A percentile compares a stretch with the other conserved stretches of the same genome.
Evolutionary conservation across 345 rosid species (phyloP).

Genomic region (Gossypium thurberi): DNA sequence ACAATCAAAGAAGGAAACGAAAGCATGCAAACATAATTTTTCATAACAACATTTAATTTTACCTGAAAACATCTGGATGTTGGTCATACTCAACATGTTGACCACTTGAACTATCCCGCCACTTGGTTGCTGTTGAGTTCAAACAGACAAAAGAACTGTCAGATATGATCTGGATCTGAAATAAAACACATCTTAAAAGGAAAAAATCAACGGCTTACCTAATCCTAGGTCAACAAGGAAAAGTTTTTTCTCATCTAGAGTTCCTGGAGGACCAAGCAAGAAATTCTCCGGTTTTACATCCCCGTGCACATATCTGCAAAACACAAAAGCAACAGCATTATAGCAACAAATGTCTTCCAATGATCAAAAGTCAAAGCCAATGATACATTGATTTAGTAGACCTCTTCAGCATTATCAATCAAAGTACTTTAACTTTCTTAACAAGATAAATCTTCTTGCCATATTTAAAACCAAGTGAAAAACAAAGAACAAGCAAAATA

Average conservation of each 20-base stretch:
- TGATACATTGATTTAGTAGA: neutral
- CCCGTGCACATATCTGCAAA: conserved; percentile 85
- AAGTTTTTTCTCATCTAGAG: conserved; percentile 80
- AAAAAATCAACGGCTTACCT: conserved; percentile 35
- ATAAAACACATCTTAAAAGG: neutral
- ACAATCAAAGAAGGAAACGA: no score
- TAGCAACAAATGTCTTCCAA: neutral
- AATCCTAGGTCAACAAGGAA: conserved; percentile 91
- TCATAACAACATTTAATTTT: neutral
- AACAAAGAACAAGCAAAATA: conserved; percentile 4
- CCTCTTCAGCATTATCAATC: neutral
- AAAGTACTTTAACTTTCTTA: neutral
- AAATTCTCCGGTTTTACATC: conserved; percentile 98
- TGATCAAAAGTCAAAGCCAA: neutral
- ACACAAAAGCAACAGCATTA: conserved; percentile 16
- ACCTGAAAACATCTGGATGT: conserved; percentile 98
- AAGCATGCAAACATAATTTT: neutral
- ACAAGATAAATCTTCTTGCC: neutral
- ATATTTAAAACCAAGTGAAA: conserved; percentile 4
- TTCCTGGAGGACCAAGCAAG: conserved; percentile 82
- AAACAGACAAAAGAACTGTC: conserved; percentile 3
- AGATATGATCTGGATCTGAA: neutral
- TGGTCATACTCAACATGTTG: conserved; percentile 95
- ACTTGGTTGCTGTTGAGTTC: conserved; percentile 60
- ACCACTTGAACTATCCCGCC: conserved; percentile 81